Evolutionary conservation across 2,329 filamentous ascomycete genomes (phyloP), one percentile per base, ranked within the genome.

Genomic region (Ambrosiella xylebori): DNA sequence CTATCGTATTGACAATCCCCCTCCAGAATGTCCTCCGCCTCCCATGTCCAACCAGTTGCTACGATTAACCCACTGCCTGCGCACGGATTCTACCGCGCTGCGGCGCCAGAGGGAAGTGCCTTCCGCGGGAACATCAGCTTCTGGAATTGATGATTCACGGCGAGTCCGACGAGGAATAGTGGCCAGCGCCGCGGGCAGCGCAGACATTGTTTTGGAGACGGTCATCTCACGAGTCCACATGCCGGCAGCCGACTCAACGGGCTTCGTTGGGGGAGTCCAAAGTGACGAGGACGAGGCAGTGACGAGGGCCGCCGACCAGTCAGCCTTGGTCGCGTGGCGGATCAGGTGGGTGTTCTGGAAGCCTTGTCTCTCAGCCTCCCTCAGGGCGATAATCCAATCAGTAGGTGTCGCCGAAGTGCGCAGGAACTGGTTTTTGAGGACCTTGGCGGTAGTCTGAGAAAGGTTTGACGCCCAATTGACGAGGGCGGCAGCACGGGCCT

Each of bases 371-470:
- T 54, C 35, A 15, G 71, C 71, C 54, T 68, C 61, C 2, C 65
- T 61, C 1, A 76, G 68, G 4, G 74, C 74, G n/a, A 64, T 64
- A 7, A 68, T 64, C 73, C 73, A 74, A 50, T 70, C 65, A 1
- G 57, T 64, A n/a, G 54, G 60, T 36, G 49, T 15, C 60, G 44
- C 58, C 64, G 61, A 61, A 39, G 19, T 35, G 27, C 45, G 57
- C 9, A 62, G 60, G 37, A 63, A 62, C 38, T 53, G 41, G 50
- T 55, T 53, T 35, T 56, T 51, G 13, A 50, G 39, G 13, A 53
- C 49, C 1, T 39, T 36, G n/a, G 58, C 49, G 27, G 58, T 56
- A 15, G 59, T 19, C 36, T 55, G 47, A n/a, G 57, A 49, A 1
- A 58, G 59, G 44, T 59, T 61, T 12, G 58, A 27, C 8, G 55